Percentiles rank a stretch among this genome's conserved stretches.
Evolutionary conservation across 2,329 filamentous ascomycete genomes (phyloP).

Genomic region (Cordyceps javanica): DNA sequence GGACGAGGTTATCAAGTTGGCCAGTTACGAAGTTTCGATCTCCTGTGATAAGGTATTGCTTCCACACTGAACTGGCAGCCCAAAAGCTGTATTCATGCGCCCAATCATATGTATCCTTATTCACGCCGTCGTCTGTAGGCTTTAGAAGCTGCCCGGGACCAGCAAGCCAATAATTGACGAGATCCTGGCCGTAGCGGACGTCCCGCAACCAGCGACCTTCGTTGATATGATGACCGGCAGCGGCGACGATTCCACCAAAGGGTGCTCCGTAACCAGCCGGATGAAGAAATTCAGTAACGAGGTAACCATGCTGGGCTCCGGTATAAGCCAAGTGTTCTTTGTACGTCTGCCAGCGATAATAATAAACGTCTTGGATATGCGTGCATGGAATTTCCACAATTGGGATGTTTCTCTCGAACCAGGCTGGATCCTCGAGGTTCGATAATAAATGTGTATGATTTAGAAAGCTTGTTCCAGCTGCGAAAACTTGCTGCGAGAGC

Average conservation of each 20-base stretch:
- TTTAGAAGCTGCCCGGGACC: conserved; percentile 17
- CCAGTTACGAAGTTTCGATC: conserved; percentile 28
- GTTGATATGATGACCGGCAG: conserved; percentile 32
- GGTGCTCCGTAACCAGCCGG: conserved; percentile 24
- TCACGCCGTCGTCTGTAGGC: conserved; percentile 13
- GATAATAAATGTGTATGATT: conserved; percentile 19
- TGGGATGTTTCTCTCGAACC: conserved; percentile 34
- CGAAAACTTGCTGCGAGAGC: neutral
- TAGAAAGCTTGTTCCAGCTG: conserved; percentile 16
- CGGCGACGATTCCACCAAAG: conserved; percentile 17
- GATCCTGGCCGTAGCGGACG: conserved; percentile 31
- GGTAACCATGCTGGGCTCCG: conserved; percentile 33
- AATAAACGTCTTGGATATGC: conserved; percentile 38
- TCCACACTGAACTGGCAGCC: conserved; percentile 19
- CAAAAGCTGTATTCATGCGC: conserved; percentile 19
- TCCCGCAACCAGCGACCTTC: conserved; percentile 35
- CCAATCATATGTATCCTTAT: conserved; percentile 17
- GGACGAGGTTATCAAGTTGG: conserved; percentile 35
- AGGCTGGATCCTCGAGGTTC: conserved; percentile 18
- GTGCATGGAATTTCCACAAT: conserved; percentile 34
- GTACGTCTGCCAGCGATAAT: conserved; percentile 36
- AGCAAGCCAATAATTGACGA: conserved; percentile 19
- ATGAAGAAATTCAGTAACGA: conserved; percentile 38
- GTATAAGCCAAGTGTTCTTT: conserved; percentile 36
- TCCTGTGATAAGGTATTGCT: conserved; percentile 29